These are phyloP conservation scores for Penicillium parvum DNA, from an alignment of 495 filamentous ascomycete species.

Conservation along the genomic window DNA sequence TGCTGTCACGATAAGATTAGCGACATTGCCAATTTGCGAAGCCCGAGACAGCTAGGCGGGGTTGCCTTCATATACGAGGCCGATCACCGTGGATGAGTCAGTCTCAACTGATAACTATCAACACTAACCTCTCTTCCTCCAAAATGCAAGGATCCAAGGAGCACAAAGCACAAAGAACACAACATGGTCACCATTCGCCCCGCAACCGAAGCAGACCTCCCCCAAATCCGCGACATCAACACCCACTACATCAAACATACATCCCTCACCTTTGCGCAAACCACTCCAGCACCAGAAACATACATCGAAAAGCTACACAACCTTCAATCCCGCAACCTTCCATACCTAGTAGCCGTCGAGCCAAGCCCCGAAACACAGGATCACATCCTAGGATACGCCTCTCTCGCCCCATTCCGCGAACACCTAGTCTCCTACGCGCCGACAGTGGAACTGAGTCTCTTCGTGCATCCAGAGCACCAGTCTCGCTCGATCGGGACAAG, in stretches of 20 bases:
- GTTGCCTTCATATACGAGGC: too few relatives aligned
- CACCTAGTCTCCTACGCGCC: constrained; percentile 25
- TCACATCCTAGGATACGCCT: constrained; percentile 26
- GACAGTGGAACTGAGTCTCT: constrained; percentile 29
- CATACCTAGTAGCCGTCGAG: constrained; percentile 26
- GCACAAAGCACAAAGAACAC: too few relatives aligned
- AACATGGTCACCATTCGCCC: constrained; percentile 12
- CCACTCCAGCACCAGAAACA: constrained; percentile 14
- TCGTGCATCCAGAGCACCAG: constrained; percentile 22
- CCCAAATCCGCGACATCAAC: constrained; percentile 27
- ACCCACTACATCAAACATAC: constrained; percentile 29
- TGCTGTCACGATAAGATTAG: too few relatives aligned
- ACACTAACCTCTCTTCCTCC: too few relatives aligned
- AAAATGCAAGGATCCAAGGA: too few relatives aligned
- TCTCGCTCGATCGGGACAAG: constrained; percentile 13
- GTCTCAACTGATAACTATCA: too few relatives aligned
- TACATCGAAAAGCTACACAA: constrained; percentile 16
- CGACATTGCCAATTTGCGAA: too few relatives aligned
- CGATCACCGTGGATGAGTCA: too few relatives aligned
- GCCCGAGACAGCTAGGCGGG: too few relatives aligned
- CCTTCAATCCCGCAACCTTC: constrained; percentile 14
- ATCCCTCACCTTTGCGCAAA: constrained; percentile 22
- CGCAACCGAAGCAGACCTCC: constrained; percentile 17
- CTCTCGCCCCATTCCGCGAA: constrained; percentile 23
- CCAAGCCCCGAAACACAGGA: background rate